These are phyloP conservation scores for Onygenales sp. DNA, from an alignment of 2,329 filamentous ascomycete genomes.

Conservation along the genomic window DNA sequence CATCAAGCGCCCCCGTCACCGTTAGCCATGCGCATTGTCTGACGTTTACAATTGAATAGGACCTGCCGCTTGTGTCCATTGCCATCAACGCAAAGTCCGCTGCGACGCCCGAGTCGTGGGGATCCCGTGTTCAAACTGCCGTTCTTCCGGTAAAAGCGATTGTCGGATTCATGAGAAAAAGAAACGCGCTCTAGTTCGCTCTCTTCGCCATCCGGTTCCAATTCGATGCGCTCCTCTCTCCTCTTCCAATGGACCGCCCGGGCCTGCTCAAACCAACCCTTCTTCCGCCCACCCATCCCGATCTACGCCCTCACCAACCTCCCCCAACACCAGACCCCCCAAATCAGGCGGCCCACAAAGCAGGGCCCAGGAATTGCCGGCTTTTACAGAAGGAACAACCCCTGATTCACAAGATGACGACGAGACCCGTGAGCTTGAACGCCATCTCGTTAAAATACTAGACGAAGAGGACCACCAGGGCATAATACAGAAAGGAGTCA, in stretches of 20 bases:
- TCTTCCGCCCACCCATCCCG: slow-evolving; percentile 1
- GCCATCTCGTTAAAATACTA: slow-evolving; percentile 43
- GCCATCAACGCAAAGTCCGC: slow-evolving; percentile 43
- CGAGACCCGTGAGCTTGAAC: slow-evolving; percentile 32
- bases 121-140: slow-evolving; percentile 41
- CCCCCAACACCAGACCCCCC: neutral
- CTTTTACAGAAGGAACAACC: slow-evolving; percentile 16
- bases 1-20: too few species aligned
- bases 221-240: slow-evolving; percentile 32
- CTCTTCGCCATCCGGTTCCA: slow-evolving; percentile 36
- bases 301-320: slow-evolving; percentile 3
- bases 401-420: slow-evolving; percentile 28
- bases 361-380: slow-evolving; percentile 11
- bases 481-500: slow-evolving; percentile 40
- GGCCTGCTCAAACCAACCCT: slow-evolving; percentile 1
- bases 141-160: slow-evolving; percentile 30
- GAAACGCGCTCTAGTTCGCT: slow-evolving; percentile 35
- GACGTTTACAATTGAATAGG: slow-evolving; percentile 14
- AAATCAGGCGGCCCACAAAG: slow-evolving; percentile 7
- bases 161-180: slow-evolving; percentile 44
- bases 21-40: neutral
- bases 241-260: neutral
- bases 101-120: slow-evolving; percentile 42
- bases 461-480: slow-evolving; percentile 36
- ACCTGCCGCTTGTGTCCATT: slow-evolving; percentile 39